Base-by-base conservation (phyloP, 163 green algal species). In the Chlorella variabilis region DNA sequence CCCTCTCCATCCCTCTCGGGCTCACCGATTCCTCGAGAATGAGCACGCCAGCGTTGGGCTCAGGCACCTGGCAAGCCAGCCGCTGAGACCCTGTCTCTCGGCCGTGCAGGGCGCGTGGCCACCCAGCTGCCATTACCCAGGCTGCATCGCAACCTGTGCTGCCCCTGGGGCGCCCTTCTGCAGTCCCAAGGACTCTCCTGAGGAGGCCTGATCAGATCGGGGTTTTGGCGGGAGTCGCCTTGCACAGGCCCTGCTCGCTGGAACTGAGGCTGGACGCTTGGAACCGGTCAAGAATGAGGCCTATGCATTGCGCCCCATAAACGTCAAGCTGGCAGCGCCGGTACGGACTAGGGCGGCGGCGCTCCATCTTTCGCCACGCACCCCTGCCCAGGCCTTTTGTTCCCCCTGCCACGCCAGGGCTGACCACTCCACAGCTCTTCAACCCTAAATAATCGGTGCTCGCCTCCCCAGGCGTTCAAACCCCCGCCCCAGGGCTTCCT, bases 391-490 rank as follows among this genome's bases (percentile, higher is more conserved):
- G n/a, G 59, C 9, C 18, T 38, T 38, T 42, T 27, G 68, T 17
- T 33, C n/a, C n/a, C n/a, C 39, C 42, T n/a, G 68, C 42, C 68
- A 61, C 68, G 68, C 29, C 45, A 76, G 68, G 68, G 68, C 68
- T 76, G 68, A 74, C 45, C 7, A 7, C 33, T 34, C 29, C n/a
- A n/a, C 68, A 20, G 68, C 45, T 62, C 68, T 63, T 61, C 45
- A 76, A 76, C 68, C 68, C 68, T 76, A 76, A 76, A 63, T 76
- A 76, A 63, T 61, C 25, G 68, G 29, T 76, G 68, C 68, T 63
- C 68, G 68, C 68, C 68, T 73, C 6, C 36, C 41, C 21, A 73
- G 65, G 65, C 38, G 65, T 73, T 34, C 65, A 51, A 38, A 39
- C 62, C 23, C 34, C 38, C 38, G 23, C 11, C 29, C 65, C 6